Evolutionary conservation across 176 grass and related monocot species (phyloP), one percentile per base, ranked within the genome.

Genomic region (Ensete ventricosum): DNA sequence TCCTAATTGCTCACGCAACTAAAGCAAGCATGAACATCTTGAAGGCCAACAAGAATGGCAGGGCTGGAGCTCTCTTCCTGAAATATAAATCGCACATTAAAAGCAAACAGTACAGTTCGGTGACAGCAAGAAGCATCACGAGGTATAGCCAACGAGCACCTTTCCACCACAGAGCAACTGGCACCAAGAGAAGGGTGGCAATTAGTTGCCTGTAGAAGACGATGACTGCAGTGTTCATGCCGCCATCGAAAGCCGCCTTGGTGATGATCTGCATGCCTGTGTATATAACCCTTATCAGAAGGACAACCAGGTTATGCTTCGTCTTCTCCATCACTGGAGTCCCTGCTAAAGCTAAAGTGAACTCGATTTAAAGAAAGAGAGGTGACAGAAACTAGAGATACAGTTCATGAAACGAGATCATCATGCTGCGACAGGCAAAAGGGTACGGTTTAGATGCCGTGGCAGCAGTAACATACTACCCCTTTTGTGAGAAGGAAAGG

Each of bases 201-300:
- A 82, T 55, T 11, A 77, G 75, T 53, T 92, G 89, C n/a, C 92
- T 84, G 22, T 92, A 96, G 84, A 96, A 92, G 10, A 92, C 52
- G 70, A 89, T 89, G 14, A 96, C 87, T 49, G 75, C 75, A 1
- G 88, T 75, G 83, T 82, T 96, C 86, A 88, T 77, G 84, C 87
- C 92, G 11, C 80, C 55, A 62, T 89, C 72, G 73, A 96, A 57
- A 54, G 87, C 87, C 10, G 69, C 73, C 83, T 92, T 92, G 54
- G 80, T 75, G 54, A 92, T 24, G 13, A 92, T 69, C 22, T 92
- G 87, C 85, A 87, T 84, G 69, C 85, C 83, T 8, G 92, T 69
- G 82, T 92, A 96, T 84, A 92, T 75, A 49, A 89, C 12, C 69
- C 87, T 80, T 66, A 96, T 82, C 0, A 96, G 78, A 19, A 89